Evolutionary conservation across 192 early-diverging fungal genomes (phyloP), one percentile per base, ranked within the genome.

Genomic region (Coemansia sp.): DNA sequence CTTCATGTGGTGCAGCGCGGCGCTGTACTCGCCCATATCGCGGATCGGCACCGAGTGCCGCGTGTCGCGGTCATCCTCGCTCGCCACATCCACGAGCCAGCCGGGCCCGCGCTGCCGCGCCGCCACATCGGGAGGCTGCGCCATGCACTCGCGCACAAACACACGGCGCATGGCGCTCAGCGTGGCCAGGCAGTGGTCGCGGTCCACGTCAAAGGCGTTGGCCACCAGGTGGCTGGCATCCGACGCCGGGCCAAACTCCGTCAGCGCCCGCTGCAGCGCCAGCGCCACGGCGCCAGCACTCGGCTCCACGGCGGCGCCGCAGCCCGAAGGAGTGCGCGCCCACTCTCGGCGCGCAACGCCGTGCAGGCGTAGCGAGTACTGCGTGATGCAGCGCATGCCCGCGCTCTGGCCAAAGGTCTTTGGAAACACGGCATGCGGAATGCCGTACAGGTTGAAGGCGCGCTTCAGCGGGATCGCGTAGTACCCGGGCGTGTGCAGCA

Each of bases 171-270:
- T 81, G n/a, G 85, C 78, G 20, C 72, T 70, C 0, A 92, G 70
- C 10, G 85, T 86, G 8, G 74, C 68, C 36, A 89, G 63, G 31
- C 88, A 73, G 31, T 84, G 72, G 14, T 74, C 76, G 24, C 90
- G 87, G 27, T 85, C 77, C 4, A 89, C 87, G 63, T 92, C 89
- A 70, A 92, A 90, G 6, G 88, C 84, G 61, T 91, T 91, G 41
- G 69, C 59, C 1, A 70, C 80, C 39, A 87, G 62, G 0, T 71
- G 67, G 35, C 70, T 72, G 43, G 74, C 66, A 38, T 84, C 84
- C 3, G 77, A 72, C 2, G 64, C 79, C 11, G 51, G 71, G 9
- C 53, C 79, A 65, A 59, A 64, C 19, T 24, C 45, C 11, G 60
- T 51, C 20, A 64, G 32, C 45, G 69, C 77, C 32, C 40, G 72